phyloP scores from a whole-genome alignment of 1,284 basidiomycete genomes.

The Leccinum proximum region DNA sequence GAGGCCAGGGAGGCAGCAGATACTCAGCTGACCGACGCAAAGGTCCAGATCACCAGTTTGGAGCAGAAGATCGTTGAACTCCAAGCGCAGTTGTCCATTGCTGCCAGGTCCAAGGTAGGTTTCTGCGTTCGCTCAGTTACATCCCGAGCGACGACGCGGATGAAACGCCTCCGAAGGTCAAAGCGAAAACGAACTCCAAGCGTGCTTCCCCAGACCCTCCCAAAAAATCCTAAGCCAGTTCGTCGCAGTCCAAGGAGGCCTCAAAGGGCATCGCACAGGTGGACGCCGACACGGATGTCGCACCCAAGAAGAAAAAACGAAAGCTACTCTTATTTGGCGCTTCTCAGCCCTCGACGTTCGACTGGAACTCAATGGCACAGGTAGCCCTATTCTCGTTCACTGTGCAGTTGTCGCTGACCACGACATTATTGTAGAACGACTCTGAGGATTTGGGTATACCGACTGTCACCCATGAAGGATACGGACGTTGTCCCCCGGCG shows the following conservation, averaged over 20 bases:
- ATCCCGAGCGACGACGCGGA: constrained; percentile 15
- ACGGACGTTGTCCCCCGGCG: constrained; percentile 46
- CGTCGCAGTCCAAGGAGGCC: constrained; percentile 11
- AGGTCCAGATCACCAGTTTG: constrained; percentile 33
- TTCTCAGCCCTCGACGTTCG: constrained; percentile 38
- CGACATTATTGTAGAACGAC: constrained; percentile 15
- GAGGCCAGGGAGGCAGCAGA: constrained; percentile 30
- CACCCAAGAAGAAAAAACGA: constrained; percentile 53
- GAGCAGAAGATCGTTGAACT: constrained; percentile 43
- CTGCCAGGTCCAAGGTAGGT: constrained; percentile 22
- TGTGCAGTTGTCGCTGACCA: not conserved
- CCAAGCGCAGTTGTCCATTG: constrained; percentile 37
- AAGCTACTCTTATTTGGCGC: constrained; percentile 55
- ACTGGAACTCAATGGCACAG: constrained; percentile 36
- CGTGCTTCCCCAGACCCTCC: constrained; percentile 16
- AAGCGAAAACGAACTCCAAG: constrained; percentile 21
- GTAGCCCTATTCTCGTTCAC: constrained; percentile 26
- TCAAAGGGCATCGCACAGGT: constrained; percentile 16
- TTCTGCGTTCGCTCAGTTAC: not conserved
- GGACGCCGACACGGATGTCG: constrained; percentile 21
- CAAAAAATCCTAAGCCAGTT: constrained; percentile 20
- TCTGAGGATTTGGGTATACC: constrained; percentile 52
- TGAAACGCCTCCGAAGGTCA: constrained; percentile 18
- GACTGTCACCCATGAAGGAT: constrained; percentile 59
- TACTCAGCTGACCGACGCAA: constrained; percentile 27